A percentile compares a stretch with the other conserved stretches of the same genome.
Conservation (phyloP, 768 basidiomycete genomes). For the Amanita jacksonii region DNA sequence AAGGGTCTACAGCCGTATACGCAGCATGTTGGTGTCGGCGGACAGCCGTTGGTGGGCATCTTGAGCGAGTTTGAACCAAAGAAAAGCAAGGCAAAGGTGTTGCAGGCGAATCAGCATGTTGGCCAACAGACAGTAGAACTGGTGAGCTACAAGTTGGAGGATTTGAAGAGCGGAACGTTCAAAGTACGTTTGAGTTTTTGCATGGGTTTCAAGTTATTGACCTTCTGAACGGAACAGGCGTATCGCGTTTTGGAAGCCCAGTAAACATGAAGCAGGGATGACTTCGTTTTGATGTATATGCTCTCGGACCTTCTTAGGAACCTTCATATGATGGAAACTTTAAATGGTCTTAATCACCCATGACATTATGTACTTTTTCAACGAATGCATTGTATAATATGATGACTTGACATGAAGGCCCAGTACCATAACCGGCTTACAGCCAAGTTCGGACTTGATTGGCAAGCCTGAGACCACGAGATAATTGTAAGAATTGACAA, state of each 20-base stretch:
- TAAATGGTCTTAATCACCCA: background rate
- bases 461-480: no score
- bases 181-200: conserved; percentile 39
- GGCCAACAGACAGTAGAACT: conserved; percentile 72
- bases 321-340: no score
- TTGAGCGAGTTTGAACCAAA: conserved; percentile 77
- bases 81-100: conserved; percentile 79
- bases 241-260: conserved; percentile 31
- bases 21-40: conserved; percentile 37
- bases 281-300: no score
- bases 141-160: conserved; percentile 83
- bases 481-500: no score
- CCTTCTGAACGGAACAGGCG: conserved; percentile 22
- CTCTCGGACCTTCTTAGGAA: no score
- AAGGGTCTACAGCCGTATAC: conserved; percentile 74
- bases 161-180: conserved; percentile 76
- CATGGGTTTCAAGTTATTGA: no score
- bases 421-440: background rate
- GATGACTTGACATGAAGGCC: background rate
- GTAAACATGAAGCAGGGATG: background rate
- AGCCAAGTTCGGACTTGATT: no score
- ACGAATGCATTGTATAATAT: conserved; percentile 1
- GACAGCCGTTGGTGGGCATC: conserved; percentile 59
- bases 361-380: no score
- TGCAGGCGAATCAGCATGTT: conserved; percentile 82